These are phyloP conservation scores for Dendrostoma leiphaemia DNA, from an alignment of 2,329 filamentous ascomycete genomes.

Conservation along the genomic window DNA sequence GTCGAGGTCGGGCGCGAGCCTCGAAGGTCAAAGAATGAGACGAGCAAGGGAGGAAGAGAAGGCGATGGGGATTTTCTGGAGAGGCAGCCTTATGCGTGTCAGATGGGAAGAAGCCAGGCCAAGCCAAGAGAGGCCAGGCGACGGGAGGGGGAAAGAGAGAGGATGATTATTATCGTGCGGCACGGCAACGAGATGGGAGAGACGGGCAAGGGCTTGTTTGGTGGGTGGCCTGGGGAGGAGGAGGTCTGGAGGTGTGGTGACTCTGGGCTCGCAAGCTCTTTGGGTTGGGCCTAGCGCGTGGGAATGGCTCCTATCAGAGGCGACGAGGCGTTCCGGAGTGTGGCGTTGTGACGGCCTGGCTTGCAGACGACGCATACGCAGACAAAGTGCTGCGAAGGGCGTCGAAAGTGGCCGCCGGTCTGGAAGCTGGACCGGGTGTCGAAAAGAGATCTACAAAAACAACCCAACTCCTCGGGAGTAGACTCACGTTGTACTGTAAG, in stretches of 20 bases:
- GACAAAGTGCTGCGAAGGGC: neutral
- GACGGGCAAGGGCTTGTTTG: no score
- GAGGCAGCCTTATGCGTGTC: slow-evolving; percentile 17
- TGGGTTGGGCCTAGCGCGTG: neutral
- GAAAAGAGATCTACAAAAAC: no score
- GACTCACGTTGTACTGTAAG: no score
- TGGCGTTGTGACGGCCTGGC: neutral
- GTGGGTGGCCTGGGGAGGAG: neutral
- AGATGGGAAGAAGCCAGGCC: no score
- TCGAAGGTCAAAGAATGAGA: slow-evolving; percentile 1
- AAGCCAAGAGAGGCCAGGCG: neutral
- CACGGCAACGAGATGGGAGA: neutral
- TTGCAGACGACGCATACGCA: neutral
- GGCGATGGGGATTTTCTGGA: neutral
- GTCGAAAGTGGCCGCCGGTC: no score
- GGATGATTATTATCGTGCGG: neutral
- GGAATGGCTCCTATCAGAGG: neutral
- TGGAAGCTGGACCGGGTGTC: no score
- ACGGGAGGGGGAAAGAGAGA: neutral
- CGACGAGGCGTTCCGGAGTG: neutral
- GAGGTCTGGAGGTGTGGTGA: neutral
- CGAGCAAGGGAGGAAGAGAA: neutral
- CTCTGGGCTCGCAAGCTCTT: neutral
- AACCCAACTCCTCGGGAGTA: no score
- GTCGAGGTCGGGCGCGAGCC: neutral